phyloP scores from a whole-genome alignment of 2,329 filamentous ascomycete species.

The Colletotrichum orbiculare region DNA sequence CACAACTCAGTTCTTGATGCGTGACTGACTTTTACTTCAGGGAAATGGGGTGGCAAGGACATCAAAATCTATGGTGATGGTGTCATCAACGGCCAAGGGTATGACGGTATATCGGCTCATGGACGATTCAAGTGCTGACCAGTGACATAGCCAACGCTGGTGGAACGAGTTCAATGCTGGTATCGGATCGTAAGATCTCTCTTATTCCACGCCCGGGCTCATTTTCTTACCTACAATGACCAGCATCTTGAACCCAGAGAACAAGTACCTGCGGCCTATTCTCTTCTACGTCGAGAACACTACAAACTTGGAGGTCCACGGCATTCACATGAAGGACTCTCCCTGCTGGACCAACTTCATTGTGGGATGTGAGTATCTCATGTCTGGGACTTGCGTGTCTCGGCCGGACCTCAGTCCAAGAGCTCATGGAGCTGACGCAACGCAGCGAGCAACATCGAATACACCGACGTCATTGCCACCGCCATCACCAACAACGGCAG shows the following conservation, averaged over 20 bases:
- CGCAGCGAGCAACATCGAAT: conserved; percentile 59
- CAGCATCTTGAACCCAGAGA: conserved; percentile 59
- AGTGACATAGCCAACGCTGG: conserved; percentile 48
- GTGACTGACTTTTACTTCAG: conserved; percentile 40
- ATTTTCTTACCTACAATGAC: background rate
- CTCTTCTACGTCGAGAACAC: conserved; percentile 72
- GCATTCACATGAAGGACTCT: conserved; percentile 69
- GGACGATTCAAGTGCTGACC: background rate
- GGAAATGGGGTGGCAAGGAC: conserved; percentile 71
- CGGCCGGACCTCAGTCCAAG: background rate
- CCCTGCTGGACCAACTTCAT: conserved; percentile 74
- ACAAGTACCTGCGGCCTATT: conserved; percentile 68
- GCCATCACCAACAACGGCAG: conserved; percentile 59
- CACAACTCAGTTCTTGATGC: too few relatives aligned
- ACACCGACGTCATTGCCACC: conserved; percentile 65
- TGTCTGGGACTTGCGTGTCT: background rate
- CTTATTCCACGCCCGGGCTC: too few relatives aligned
- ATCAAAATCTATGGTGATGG: conserved; percentile 70
- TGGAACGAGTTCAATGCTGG: conserved; percentile 54
- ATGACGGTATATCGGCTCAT: background rate
- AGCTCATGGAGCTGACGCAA: background rate
- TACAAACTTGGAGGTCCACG: conserved; percentile 66
- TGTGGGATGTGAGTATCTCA: conserved; percentile 54
- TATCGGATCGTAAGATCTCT: conserved; percentile 35
- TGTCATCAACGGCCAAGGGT: conserved; percentile 66